Evolutionary conservation across 345 rosid species (phyloP), one percentile per base, ranked within the genome.

Genomic region (Aurinia saxatilis): DNA sequence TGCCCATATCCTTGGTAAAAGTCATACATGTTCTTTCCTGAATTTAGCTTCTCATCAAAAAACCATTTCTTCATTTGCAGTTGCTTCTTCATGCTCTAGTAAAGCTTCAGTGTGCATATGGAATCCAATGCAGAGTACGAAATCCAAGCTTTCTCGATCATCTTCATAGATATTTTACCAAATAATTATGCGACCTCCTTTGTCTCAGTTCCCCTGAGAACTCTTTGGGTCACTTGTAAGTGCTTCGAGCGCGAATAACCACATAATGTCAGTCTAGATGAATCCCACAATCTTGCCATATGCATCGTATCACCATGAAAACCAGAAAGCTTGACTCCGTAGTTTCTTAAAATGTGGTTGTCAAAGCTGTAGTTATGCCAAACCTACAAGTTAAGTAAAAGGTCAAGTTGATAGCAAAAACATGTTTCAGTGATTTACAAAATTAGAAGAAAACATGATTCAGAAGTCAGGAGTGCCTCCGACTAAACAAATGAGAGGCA

Each of bases 281-380:
- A 90, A 81, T 93, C 81, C 96, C 96, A 90, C 61, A 90, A 67
- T 19, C 97, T 76, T 48, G 99, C 99, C 99, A 93, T 90, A 79
- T 93, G 99, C 91, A 93, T 90, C 47, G 99, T 93, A 68, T 93
- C 99, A 29, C 95, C 97, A 76, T 85, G 84, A 79, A 93, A 93
- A 34, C 99, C 99, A 77, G 81, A 75, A 68, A 93, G 78, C 75
- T 79, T 70, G 57, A 93, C 48, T 38, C 86, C 95, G 65, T 84
- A 86, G 64, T 93, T 93, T 75, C 83, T 78, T 35, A 93, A 67
- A 54, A 90, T 78, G 72, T 93, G 99, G 66, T 64, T 81, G 67
- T 93, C 99, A 55, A 93, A 93, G 85, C 99, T 90, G 68, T 90
- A 93, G 73, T 87, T 93, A 80, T 93, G 99, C 97, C 99, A 93